phyloP scores from a whole-genome alignment of 78 protist species.

The Fonticula alba region DNA sequence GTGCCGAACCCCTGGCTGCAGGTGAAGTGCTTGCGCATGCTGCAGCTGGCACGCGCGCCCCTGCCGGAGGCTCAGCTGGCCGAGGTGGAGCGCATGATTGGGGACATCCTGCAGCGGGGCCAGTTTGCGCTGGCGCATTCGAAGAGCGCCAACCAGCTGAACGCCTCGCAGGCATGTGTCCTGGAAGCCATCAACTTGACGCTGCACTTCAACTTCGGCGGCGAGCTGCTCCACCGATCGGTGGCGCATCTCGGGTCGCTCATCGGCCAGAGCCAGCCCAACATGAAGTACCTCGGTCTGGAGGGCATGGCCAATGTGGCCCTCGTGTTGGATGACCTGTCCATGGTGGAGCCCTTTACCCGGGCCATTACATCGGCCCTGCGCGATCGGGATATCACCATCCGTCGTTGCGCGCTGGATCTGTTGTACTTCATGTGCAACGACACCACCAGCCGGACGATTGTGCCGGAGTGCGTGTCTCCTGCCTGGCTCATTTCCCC shows the following conservation, averaged over 20 bases:
- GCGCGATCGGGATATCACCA: conserved; percentile 36
- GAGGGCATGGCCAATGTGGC: conserved; percentile 34
- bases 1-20: conserved; percentile 60
- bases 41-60: conserved; percentile 38
- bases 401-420: conserved; percentile 76
- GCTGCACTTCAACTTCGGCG: conserved; percentile 48
- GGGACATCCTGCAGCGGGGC: no score
- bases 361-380: no score
- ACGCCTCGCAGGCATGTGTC: no score
- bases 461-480: not conserved
- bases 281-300: conserved; percentile 74
- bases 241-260: conserved; percentile 38
- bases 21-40: conserved; percentile 72
- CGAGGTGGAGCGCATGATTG: no score
- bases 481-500: not conserved
- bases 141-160: no score
- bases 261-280: conserved; percentile 56
- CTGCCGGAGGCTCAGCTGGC: no score
- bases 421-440: conserved; percentile 80
- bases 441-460: not conserved
- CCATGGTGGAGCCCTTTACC: no score
- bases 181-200: conserved; percentile 46
- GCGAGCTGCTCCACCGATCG: conserved; percentile 25
- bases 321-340: no score
- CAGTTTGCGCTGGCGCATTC: no score